These are phyloP conservation scores for Leptomonas seymouri DNA, from an alignment of 208 protist genomes.

Conservation along the genomic window DNA sequence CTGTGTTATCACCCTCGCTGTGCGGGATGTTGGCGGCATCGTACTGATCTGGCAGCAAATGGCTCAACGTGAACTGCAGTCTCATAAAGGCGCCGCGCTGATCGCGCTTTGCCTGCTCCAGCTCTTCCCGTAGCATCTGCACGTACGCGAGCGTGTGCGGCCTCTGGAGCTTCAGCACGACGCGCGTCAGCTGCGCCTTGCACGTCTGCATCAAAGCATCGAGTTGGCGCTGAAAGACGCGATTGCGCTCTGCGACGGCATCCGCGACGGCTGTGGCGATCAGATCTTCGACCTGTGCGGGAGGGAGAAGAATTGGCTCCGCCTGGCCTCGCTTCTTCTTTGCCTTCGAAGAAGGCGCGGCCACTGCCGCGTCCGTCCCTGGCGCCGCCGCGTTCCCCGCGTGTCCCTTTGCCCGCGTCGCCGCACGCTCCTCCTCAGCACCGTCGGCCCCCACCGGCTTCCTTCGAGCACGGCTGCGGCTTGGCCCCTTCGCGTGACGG, in stretches of 20 bases:
- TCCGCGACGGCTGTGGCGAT: constrained; percentile 19
- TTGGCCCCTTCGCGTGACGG: neutral
- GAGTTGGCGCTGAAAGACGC: constrained; percentile 16
- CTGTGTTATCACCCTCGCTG: neutral
- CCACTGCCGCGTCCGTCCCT: no score
- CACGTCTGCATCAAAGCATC: constrained; percentile 19
- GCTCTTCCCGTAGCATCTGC: constrained; percentile 44
- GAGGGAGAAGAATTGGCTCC: neutral
- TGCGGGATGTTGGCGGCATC: constrained; percentile 14
- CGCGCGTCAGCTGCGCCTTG: constrained; percentile 28
- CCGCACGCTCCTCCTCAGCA: neutral
- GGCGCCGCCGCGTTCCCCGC: no score
- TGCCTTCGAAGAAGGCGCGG: neutral
- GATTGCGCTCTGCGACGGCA: constrained; percentile 15
- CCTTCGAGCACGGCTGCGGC: neutral
- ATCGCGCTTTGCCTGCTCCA: constrained; percentile 25
- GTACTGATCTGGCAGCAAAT: constrained; percentile 34
- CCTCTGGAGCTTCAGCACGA: constrained; percentile 47
- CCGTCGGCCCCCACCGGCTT: neutral
- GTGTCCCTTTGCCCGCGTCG: no score
- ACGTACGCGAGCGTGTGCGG: constrained; percentile 43
- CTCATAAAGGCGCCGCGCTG: constrained; percentile 34
- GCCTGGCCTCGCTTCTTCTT: neutral
- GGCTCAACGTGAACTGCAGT: constrained; percentile 40
- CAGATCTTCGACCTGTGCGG: constrained; percentile 3